These are phyloP conservation scores for Auricularia heimuer DNA, from an alignment of 768 basidiomycete genomes.

Conservation along the genomic window DNA sequence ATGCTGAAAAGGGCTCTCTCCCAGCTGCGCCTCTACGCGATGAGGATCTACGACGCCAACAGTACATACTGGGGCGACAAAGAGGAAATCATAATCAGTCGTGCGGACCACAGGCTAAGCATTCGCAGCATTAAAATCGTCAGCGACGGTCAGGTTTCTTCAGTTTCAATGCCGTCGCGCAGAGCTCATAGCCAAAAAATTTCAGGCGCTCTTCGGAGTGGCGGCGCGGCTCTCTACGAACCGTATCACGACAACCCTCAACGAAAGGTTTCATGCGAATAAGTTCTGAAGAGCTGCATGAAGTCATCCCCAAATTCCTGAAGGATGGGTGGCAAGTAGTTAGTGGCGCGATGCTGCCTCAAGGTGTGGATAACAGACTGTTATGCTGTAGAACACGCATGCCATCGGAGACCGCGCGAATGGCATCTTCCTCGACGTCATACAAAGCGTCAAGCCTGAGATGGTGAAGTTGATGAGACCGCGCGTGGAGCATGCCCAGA, in stretches of 20 bases:
- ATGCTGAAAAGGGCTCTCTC: not conserved
- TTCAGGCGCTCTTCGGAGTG: conserved; percentile 70
- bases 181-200: too few species aligned
- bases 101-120: conserved; percentile 46
- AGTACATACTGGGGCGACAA: conserved; percentile 53
- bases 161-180: too few species aligned
- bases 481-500: conserved; percentile 89
- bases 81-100: conserved; percentile 47
- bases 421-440: conserved; percentile 70
- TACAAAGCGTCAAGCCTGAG: conserved; percentile 54
- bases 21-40: conserved; percentile 52
- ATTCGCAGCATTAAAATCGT: conserved; percentile 67
- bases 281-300: conserved; percentile 4
- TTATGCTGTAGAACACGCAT: conserved; percentile 52
- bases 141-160: conserved; percentile 39
- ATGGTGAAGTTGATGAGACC: conserved; percentile 58
- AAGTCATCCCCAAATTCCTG: conserved; percentile 8
- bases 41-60: conserved; percentile 51
- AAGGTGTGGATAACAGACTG: too few species aligned
- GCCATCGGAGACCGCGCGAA: conserved; percentile 88
- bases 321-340: conserved; percentile 9
- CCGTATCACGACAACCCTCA: conserved; percentile 34
- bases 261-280: conserved; percentile 8
- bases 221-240: conserved; percentile 80
- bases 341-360: too few species aligned